Evolutionary conservation across 495 filamentous ascomycete species (phyloP).

Genomic region (Penicillium manginii): DNA sequence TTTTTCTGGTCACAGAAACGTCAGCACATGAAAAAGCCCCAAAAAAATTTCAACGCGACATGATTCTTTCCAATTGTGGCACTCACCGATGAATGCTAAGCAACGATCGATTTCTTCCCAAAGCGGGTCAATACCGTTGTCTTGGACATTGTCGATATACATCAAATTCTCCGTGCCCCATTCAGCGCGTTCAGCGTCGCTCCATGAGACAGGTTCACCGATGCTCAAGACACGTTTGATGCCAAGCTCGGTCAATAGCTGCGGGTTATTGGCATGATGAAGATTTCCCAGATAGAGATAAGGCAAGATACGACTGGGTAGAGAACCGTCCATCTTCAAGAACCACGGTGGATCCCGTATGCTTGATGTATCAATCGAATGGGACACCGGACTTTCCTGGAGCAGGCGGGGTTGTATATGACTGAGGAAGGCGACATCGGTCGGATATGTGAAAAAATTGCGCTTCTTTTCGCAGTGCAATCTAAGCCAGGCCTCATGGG

Average conservation of each 20-base stretch:
- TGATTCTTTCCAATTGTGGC: not conserved
- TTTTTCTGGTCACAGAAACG: conserved; percentile 55
- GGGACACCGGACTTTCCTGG: conserved; percentile 50
- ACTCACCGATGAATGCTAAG: conserved; percentile 88
- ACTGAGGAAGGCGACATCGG: conserved; percentile 79
- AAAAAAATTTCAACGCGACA: not conserved
- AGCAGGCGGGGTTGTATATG: conserved; percentile 75
- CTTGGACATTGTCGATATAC: conserved; percentile 82
- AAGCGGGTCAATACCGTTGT: conserved; percentile 93
- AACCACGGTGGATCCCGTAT: conserved; percentile 75
- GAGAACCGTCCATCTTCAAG: conserved; percentile 79
- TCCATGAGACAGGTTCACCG: conserved; percentile 88
- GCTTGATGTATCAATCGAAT: conserved; percentile 29
- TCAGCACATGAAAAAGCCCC: conserved; percentile 3
- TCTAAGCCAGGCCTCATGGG: conserved; percentile 82
- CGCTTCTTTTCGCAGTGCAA: conserved; percentile 79
- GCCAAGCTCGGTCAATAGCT: conserved; percentile 75
- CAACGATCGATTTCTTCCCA: conserved; percentile 87
- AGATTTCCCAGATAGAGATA: conserved; percentile 97
- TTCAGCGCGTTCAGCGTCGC: conserved; percentile 61
- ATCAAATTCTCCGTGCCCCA: conserved; percentile 79
- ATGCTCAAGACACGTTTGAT: conserved; percentile 90
- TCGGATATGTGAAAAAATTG: conserved; percentile 95
- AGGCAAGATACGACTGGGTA: conserved; percentile 85
- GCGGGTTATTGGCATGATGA: conserved; percentile 89